A percentile compares a stretch with the other conserved stretches of the same genome.
Evolutionary conservation across 2,329 filamentous ascomycete species (phyloP).

Genomic region (Colletotrichum orchidophilum): DNA sequence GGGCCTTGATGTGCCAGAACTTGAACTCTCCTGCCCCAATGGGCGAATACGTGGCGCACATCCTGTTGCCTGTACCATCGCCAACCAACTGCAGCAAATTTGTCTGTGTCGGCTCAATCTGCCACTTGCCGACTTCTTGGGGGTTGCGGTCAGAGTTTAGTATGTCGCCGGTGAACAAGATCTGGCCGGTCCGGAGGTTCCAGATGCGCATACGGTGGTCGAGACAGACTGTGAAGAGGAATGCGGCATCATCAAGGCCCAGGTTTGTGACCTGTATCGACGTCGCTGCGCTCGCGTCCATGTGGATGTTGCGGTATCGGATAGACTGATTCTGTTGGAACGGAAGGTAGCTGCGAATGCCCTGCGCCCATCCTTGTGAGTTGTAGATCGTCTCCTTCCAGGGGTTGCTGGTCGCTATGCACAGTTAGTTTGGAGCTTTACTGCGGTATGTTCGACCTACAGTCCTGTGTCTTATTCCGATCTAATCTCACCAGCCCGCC

Average conservation of each 20-base stretch:
- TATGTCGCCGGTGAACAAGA: constrained; percentile 81
- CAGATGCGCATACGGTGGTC: constrained; percentile 91
- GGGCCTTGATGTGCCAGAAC: constrained; percentile 81
- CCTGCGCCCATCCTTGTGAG: constrained; percentile 76
- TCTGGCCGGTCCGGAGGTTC: constrained; percentile 84
- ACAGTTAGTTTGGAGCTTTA: constrained; percentile 33
- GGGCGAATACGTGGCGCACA: constrained; percentile 86
- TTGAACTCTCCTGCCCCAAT: constrained; percentile 91
- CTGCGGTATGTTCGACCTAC: constrained; percentile 45
- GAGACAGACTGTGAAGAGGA: constrained; percentile 82
- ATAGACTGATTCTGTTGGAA: constrained; percentile 73
- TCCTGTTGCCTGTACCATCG: constrained; percentile 58
- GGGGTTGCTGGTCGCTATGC: constrained; percentile 42
- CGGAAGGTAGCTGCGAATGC: constrained; percentile 71
- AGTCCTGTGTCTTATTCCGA: constrained; percentile 59
- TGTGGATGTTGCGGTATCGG: constrained; percentile 68
- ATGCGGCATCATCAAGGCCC: constrained; percentile 59
- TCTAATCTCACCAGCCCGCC: constrained; percentile 79
- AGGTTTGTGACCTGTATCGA: constrained; percentile 66
- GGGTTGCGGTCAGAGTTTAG: constrained; percentile 73
- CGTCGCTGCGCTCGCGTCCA: constrained; percentile 74
- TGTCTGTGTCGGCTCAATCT: constrained; percentile 80
- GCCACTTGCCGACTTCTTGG: constrained; percentile 77
- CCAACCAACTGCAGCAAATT: constrained; percentile 80
- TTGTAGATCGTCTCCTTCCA: constrained; percentile 82